These are phyloP conservation scores for Anacardium occidentale DNA, from an alignment of 345 rosid species.

Conservation along the genomic window DNA sequence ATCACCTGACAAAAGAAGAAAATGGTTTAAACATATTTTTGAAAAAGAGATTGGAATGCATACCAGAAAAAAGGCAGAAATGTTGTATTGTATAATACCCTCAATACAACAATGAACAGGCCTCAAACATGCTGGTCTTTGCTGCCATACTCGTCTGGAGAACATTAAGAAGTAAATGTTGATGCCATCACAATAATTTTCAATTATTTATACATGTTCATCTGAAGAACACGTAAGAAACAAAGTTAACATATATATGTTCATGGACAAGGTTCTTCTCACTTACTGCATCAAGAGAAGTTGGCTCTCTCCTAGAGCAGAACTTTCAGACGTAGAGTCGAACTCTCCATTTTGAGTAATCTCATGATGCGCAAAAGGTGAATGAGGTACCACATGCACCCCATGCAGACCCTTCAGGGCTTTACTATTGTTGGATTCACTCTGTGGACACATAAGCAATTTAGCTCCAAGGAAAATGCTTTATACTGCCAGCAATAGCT, in stretches of 20 bases:
- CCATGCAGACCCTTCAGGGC: constrained; percentile 78
- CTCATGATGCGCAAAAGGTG: constrained; percentile 57
- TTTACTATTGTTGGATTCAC: constrained; percentile 39
- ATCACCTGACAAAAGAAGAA: constrained; percentile 54
- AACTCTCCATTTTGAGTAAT: constrained; percentile 47
- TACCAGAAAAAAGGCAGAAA: not conserved
- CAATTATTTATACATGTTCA: not conserved
- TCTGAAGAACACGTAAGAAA: too few relatives aligned
- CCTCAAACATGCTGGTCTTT: constrained; percentile 86
- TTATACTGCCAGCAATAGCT: constrained; percentile 42
- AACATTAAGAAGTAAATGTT: constrained; percentile 16
- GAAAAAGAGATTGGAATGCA: not conserved
- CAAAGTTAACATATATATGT: not conserved
- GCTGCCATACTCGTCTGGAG: constrained; percentile 83
- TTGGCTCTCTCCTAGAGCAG: constrained; percentile 49
- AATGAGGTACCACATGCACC: constrained; percentile 64
- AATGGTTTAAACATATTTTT: constrained; percentile 4
- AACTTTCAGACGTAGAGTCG: constrained; percentile 35
- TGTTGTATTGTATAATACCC: constrained; percentile 39
- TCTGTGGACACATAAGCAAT: constrained; percentile 50
- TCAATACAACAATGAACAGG: constrained; percentile 58
- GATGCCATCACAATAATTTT: not conserved
- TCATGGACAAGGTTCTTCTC: constrained; percentile 2
- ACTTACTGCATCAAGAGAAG: constrained; percentile 60
- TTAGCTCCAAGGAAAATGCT: constrained; percentile 12